These are phyloP conservation scores for Elongisporangium senticosum DNA, from an alignment of 352 stramenopile species.

Conservation along the genomic window DNA sequence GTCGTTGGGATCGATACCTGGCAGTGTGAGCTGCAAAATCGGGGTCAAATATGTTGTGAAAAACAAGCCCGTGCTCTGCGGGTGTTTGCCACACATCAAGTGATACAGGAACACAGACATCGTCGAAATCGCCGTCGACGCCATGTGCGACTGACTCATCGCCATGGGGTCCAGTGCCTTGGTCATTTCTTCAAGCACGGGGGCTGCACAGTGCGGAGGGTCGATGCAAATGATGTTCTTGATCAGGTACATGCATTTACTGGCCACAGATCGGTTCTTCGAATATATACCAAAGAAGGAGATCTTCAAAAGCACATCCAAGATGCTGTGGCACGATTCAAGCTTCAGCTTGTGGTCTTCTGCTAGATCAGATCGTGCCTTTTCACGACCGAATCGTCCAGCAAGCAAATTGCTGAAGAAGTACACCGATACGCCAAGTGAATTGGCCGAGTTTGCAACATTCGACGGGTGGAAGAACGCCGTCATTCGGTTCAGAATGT, in stretches of 20 bases:
- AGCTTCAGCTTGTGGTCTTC: constrained; percentile 18
- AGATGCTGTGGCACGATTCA: constrained; percentile 23
- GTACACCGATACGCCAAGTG: constrained; percentile 46
- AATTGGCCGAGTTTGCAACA: constrained; percentile 47
- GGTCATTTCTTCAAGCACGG: constrained; percentile 66
- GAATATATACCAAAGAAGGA: constrained; percentile 70
- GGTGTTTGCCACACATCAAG: constrained; percentile 54
- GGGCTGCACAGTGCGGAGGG: constrained; percentile 23
- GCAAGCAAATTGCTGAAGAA: constrained; percentile 45
- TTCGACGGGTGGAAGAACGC: constrained; percentile 77
- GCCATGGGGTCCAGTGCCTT: constrained; percentile 60
- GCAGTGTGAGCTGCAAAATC: constrained; percentile 54
- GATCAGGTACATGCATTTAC: constrained; percentile 66
- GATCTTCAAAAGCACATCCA: constrained; percentile 48
- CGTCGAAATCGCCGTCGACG: constrained; percentile 61
- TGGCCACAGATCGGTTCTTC: constrained; percentile 54
- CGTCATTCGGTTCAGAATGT: constrained; percentile 52
- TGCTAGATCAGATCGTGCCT: constrained; percentile 9
- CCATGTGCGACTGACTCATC: constrained; percentile 68
- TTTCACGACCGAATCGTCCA: constrained; percentile 50
- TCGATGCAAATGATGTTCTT: constrained; percentile 63
- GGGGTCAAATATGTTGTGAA: constrained; percentile 53
- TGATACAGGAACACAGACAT: constrained; percentile 57
- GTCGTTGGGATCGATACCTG: constrained; percentile 73
- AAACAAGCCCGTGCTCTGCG: constrained; percentile 34